Base-by-base conservation (phyloP, 345 rosid species). In the Cardamine occulta region DNA sequence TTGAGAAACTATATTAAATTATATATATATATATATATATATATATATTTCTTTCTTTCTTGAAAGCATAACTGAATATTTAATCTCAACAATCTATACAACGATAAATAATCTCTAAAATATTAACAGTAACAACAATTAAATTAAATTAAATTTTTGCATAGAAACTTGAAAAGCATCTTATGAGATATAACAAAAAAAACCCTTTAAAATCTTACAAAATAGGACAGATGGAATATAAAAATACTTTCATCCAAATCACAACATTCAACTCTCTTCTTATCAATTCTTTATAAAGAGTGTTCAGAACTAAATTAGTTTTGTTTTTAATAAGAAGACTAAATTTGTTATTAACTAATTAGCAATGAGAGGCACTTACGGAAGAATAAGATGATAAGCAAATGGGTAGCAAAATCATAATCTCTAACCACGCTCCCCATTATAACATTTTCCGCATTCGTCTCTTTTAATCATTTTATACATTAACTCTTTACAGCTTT, bases 401-500 rank as follows among this genome's bases (percentile, higher is more conserved):
- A 37, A 71, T 71, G 75, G 75, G 75, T 48, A n/a, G 37, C 68
- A 61, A 48, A 61, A 72, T 61, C 39, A 61, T 61, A n/a, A 48
- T 28, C 3, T 72, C 9, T 72, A 72, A 61, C 75, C 60, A 72
- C 68, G 49, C 37, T 49, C 8, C 6, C 28, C 68, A 72, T 61
- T 4, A 72, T 60, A 34, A 47, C 58, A 44, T 47, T 55, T 70
- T 45, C 56, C 56, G 42, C 35, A 32, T 34, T 47, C 74, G 6
- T 70, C 34, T 14, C 32, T 13, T 45, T 7, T 23, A 72, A 61
- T 72, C 49, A 60, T 71, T 59, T 31, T 44, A 12, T 28, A 65
- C 3, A 26, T 17, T 45, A 19, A 26, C 12, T n/a, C 58, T 23
- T 39, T 19, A 64, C 59, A 21, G 3, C 48, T 67, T 67, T 52